A percentile compares a stretch with the other conserved stretches of the same genome.
These are phyloP conservation scores for Cocos nucifera DNA, from an alignment of 176 grass and related monocot genomes.

Conservation along the genomic window DNA sequence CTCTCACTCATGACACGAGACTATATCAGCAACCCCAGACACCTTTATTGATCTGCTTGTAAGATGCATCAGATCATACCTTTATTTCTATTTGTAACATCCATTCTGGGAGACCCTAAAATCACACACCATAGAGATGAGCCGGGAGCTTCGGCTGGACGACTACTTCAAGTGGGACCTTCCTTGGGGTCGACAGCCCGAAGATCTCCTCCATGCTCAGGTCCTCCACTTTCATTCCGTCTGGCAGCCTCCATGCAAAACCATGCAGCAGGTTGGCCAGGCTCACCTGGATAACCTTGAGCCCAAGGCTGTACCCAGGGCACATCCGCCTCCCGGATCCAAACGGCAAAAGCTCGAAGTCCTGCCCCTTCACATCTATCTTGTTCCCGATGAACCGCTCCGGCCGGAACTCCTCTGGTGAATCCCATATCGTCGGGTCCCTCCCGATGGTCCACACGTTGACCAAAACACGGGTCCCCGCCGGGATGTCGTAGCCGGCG, in stretches of 20 bases:
- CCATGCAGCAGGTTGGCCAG: conserved; percentile 48
- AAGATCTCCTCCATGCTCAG: conserved; percentile 17
- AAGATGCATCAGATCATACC: no score
- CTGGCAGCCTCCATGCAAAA: conserved; percentile 38
- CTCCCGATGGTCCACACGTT: conserved; percentile 53
- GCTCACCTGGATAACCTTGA: conserved; percentile 41
- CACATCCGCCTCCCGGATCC: conserved; percentile 50
- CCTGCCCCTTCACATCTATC: conserved; percentile 40
- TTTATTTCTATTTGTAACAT: no score
- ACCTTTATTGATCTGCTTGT: no score
- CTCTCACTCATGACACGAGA: no score
- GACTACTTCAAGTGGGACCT: not conserved
- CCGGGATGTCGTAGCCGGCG: conserved; percentile 48
- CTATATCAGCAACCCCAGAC: no score
- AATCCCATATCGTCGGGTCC: conserved; percentile 50
- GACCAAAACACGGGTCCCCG: conserved; percentile 35
- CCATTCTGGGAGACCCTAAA: no score
- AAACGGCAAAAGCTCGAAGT: conserved; percentile 58
- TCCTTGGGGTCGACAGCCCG: conserved; percentile 4
- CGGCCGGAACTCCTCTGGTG: conserved; percentile 37
- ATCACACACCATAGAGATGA: not conserved
- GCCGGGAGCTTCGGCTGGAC: not conserved
- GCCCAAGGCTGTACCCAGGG: conserved; percentile 40
- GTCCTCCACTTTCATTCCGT: conserved; percentile 10
- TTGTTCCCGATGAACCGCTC: conserved; percentile 22